phyloP scores from a whole-genome alignment of 148 eudicot species.

The Salicornia ramosissima region DNA sequence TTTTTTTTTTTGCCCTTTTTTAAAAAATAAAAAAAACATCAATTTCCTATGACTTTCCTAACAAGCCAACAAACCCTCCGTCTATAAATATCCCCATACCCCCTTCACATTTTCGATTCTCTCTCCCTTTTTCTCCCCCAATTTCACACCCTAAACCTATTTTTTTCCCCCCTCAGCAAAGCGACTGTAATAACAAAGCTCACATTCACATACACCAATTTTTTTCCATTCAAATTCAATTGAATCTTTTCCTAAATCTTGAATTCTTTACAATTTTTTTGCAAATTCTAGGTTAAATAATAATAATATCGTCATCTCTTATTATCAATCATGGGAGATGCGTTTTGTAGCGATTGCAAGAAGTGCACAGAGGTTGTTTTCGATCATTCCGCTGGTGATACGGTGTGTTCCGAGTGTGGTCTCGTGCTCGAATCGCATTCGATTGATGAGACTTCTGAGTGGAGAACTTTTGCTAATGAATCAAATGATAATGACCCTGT shows the following conservation, averaged over 20 bases:
- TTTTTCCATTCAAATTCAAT: background rate
- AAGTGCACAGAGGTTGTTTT: constrained; percentile 70
- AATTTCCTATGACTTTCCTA: constrained; percentile 27
- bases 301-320: too few relatives aligned
- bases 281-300: background rate
- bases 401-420: constrained; percentile 90
- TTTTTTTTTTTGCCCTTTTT: too few relatives aligned
- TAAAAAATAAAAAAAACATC: background rate
- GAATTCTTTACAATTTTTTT: too few relatives aligned
- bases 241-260: background rate
- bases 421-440: constrained; percentile 83
- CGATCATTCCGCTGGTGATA: constrained; percentile 88
- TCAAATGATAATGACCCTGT: constrained; percentile 78
- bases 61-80: constrained; percentile 9
- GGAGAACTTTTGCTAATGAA: constrained; percentile 84
- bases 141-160: background rate
- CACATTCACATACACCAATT: background rate
- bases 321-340: constrained; percentile 28
- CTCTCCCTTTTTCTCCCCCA: background rate
- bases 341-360: constrained; percentile 74
- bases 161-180: background rate
- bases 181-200: background rate
- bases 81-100: constrained; percentile 26
- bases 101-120: background rate
- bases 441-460: constrained; percentile 91